Evolutionary conservation across 2,329 filamentous ascomycete genomes (phyloP).

Genomic region (Colletotrichum trifolii): DNA sequence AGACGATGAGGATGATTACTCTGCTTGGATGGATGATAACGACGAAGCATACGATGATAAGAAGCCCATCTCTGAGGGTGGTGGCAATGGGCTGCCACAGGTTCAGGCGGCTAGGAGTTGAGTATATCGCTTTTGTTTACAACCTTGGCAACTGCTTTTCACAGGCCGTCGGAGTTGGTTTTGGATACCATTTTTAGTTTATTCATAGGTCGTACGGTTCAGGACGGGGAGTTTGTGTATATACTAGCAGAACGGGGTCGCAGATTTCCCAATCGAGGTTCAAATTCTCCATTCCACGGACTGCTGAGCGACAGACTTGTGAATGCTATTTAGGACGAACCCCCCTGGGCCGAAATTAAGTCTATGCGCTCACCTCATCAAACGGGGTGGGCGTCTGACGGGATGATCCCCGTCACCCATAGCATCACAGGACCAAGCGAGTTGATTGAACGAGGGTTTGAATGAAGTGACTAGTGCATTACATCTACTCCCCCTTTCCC

Average conservation of each 20-base stretch:
- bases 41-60: slow-evolving; percentile 16
- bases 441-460: too few relatives aligned
- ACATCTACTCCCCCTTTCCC: too few relatives aligned
- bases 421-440: not conserved
- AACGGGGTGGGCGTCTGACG: not conserved
- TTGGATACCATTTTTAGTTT: not conserved
- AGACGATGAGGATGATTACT: slow-evolving; percentile 48
- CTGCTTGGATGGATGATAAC: slow-evolving; percentile 47
- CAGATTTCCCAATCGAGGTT: too few relatives aligned
- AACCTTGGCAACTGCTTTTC: not conserved
- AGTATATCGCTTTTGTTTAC: not conserved
- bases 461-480: too few relatives aligned
- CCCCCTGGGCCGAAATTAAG: too few relatives aligned
- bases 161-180: not conserved
- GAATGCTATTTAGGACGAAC: too few relatives aligned
- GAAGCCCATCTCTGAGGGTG: not conserved
- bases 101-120: not conserved
- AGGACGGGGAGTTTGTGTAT: too few relatives aligned
- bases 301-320: too few relatives aligned
- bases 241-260: too few relatives aligned
- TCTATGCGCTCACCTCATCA: too few relatives aligned
- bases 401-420: not conserved
- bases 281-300: too few relatives aligned
- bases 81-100: not conserved
- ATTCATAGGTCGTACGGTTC: too few relatives aligned